These are phyloP conservation scores for Gossypium mustelinum DNA, from an alignment of 345 rosid species.

Conservation along the genomic window DNA sequence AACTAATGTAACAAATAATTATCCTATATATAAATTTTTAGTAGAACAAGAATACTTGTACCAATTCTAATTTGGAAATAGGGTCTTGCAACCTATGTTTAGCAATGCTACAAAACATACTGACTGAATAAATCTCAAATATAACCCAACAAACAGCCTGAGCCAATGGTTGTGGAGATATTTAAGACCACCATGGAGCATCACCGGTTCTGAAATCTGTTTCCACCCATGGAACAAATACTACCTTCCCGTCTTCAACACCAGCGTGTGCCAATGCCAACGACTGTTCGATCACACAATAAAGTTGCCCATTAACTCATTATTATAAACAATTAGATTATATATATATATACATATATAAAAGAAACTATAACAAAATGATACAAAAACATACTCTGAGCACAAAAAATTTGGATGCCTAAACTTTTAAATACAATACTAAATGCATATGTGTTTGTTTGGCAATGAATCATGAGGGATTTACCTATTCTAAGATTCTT, in stretches of 20 bases:
- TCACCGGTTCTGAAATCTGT: constrained; percentile 99
- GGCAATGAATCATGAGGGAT: background rate
- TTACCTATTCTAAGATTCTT: background rate
- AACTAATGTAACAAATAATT: no score
- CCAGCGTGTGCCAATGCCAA: constrained; percentile 88
- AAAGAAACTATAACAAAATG: background rate
- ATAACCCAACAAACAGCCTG: background rate
- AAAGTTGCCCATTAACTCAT: background rate
- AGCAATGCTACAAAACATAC: constrained; percentile 12
- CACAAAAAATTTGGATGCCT: no score
- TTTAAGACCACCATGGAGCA: constrained; percentile 85
- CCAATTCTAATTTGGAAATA: no score
- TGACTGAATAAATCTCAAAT: background rate
- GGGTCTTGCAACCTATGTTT: background rate
- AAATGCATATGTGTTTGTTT: no score
- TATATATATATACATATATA: background rate
- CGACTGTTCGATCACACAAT: constrained; percentile 41
- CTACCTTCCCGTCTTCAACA: constrained; percentile 72
- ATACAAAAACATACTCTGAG: background rate
- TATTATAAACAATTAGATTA: background rate
- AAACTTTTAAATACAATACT: no score
- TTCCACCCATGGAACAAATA: constrained; percentile 85
- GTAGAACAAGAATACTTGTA: no score
- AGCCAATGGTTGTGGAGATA: background rate
- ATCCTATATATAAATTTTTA: no score